A percentile compares a stretch with the other conserved stretches of the same genome.
Evolutionary conservation across 2,329 filamentous ascomycete genomes (phyloP).

Genomic region (Aspergillus sp.): DNA sequence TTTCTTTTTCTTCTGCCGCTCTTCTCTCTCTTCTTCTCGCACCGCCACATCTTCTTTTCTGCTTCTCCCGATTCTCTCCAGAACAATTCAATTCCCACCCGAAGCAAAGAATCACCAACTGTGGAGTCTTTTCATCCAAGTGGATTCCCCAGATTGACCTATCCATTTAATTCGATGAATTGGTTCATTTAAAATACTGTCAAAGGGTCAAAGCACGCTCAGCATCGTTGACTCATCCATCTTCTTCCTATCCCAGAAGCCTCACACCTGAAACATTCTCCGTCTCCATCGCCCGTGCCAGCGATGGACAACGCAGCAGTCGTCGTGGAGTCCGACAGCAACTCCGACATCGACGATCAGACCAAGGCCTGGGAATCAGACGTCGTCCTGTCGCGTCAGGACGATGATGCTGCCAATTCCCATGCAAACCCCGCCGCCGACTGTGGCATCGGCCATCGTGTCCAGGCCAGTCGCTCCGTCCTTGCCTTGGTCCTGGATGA

Average conservation of each 20-base stretch:
- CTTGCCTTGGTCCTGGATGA: slow-evolving; percentile 78
- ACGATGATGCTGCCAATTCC: slow-evolving; percentile 13
- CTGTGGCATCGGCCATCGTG: slow-evolving; percentile 38
- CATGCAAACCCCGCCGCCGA: slow-evolving; percentile 19
- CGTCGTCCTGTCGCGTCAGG: slow-evolving; percentile 14
- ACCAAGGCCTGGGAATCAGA: slow-evolving; percentile 29
- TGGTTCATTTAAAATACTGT: too few relatives aligned
- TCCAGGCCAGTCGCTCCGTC: slow-evolving; percentile 39
- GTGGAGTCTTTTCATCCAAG: too few relatives aligned
- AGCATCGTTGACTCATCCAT: too few relatives aligned
- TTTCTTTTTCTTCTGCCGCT: slow-evolving; percentile 16
- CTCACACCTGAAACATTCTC: slow-evolving; percentile 10
- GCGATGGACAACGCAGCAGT: slow-evolving; percentile 27
- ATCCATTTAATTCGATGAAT: too few relatives aligned
- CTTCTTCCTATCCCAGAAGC: too few relatives aligned
- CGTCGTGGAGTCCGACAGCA: slow-evolving; percentile 25
- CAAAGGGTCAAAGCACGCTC: too few relatives aligned
- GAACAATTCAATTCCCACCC: not conserved
- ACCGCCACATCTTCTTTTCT: slow-evolving; percentile 17
- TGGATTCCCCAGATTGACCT: too few relatives aligned
- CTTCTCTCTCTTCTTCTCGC: slow-evolving; percentile 8
- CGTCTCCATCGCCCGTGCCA: slow-evolving; percentile 8
- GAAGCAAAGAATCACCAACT: too few relatives aligned
- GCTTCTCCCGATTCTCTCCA: not conserved
- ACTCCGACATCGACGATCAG: slow-evolving; percentile 32